A percentile compares a stretch with the other conserved stretches of the same genome.
Evolutionary conservation across 768 basidiomycete species (phyloP).

Genomic region (Agrocybe chaxingu): DNA sequence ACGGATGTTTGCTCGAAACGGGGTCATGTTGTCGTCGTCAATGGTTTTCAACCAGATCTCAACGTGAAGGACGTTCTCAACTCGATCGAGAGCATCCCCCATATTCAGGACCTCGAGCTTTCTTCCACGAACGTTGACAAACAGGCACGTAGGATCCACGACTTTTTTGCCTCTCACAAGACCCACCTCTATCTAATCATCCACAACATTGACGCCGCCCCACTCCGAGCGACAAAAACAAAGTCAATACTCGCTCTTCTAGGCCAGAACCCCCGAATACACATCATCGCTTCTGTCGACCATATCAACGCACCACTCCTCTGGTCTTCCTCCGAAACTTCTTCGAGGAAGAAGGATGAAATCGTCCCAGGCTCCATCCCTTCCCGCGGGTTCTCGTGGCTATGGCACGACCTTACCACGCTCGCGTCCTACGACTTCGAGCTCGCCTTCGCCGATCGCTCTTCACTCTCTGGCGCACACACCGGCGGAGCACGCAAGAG

Average conservation of each 20-base stretch:
- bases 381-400: conserved; percentile 62
- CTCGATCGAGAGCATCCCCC: conserved; percentile 53
- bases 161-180: conserved; percentile 49
- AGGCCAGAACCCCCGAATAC: conserved; percentile 71
- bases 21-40: conserved; percentile 75
- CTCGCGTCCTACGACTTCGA: conserved; percentile 81
- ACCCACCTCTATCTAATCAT: conserved; percentile 72
- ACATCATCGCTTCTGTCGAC: conserved; percentile 83
- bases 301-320: conserved; percentile 80
- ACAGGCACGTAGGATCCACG: conserved; percentile 61
- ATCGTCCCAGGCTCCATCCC: conserved; percentile 15
- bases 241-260: conserved; percentile 70
- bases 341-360: conserved; percentile 46
- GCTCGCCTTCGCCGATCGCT: conserved; percentile 62
- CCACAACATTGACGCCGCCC: conserved; percentile 84
- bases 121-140: conserved; percentile 48
- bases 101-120: conserved; percentile 31
- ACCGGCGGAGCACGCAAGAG: conserved; percentile 35
- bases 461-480: conserved; percentile 54
- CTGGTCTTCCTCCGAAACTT: conserved; percentile 71
- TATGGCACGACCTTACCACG: conserved; percentile 91
- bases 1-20: conserved; percentile 45
- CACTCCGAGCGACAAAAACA: conserved; percentile 61
- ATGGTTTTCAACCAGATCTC: conserved; percentile 73
- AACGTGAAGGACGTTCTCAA: conserved; percentile 64